phyloP scores from a whole-genome alignment of 345 rosid species.

The Streptanthus diversifolius region DNA sequence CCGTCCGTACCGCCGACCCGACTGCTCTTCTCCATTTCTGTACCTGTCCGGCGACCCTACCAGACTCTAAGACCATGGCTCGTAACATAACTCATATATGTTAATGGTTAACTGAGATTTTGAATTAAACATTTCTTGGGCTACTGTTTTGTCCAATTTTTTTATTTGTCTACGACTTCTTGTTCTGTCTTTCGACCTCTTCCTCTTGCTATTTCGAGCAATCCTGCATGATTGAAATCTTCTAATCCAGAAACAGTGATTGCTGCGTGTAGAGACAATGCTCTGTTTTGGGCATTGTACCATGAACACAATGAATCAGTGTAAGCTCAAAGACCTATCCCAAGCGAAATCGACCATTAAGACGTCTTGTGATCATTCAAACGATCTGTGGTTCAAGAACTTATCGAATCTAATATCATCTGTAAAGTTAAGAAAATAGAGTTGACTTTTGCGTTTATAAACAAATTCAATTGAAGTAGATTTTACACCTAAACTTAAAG shows the following conservation, averaged over 20 bases:
- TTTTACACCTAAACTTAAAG: too few species aligned
- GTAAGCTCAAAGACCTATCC: neutral
- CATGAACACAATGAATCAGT: neutral
- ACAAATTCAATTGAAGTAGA: too few species aligned
- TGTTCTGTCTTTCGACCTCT: too few species aligned
- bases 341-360: neutral
- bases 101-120: neutral
- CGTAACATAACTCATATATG: conserved; percentile 6
- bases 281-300: neutral
- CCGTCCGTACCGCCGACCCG: too few species aligned
- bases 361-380: neutral
- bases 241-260: neutral
- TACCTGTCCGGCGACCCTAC: too few species aligned
- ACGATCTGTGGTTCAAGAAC: neutral
- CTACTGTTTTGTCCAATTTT: neutral
- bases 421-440: neutral
- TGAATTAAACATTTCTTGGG: neutral
- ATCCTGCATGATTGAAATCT: neutral
- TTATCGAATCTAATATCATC: neutral
- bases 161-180: too few species aligned
- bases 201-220: too few species aligned
- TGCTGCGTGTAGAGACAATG: neutral
- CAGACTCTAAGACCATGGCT: too few species aligned
- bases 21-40: too few species aligned
- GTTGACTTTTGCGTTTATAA: too few species aligned